Conservation (phyloP, 2,329 filamentous ascomycete species). For the Verticillium nonalfalfae region DNA sequence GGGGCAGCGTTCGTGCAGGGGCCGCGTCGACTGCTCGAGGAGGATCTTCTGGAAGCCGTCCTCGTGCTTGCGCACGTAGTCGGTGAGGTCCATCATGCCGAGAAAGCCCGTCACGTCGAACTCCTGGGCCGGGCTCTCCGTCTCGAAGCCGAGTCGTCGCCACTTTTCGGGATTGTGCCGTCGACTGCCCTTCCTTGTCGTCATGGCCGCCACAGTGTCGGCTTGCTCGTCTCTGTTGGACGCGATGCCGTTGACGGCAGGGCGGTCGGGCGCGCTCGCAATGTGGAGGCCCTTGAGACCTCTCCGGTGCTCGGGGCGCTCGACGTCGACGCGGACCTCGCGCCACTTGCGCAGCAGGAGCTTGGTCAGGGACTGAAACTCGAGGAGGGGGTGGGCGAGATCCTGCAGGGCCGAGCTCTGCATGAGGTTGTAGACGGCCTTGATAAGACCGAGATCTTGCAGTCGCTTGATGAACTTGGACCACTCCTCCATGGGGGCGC, state of each 20-base stretch:
- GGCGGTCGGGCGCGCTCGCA: constrained; percentile 66
- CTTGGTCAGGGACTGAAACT: constrained; percentile 91
- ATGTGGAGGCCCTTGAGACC: constrained; percentile 82
- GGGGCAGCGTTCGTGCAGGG: constrained; percentile 70
- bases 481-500: constrained; percentile 64
- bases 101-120: constrained; percentile 83
- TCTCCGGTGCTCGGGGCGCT: constrained; percentile 80
- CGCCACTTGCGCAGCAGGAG: constrained; percentile 82
- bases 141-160: constrained; percentile 85
- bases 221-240: constrained; percentile 24
- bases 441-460: constrained; percentile 89
- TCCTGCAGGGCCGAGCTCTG: constrained; percentile 90
- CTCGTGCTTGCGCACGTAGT: constrained; percentile 88
- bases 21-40: constrained; percentile 76
- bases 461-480: constrained; percentile 89
- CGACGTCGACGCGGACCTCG: constrained; percentile 76
- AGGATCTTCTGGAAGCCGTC: constrained; percentile 89
- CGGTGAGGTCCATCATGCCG: constrained; percentile 95
- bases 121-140: constrained; percentile 78
- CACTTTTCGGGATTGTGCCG: constrained; percentile 87
- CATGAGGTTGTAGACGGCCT: constrained; percentile 88
- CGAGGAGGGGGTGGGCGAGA: constrained; percentile 78
- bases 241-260: constrained; percentile 15
- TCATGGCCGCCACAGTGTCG: constrained; percentile 19
- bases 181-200: constrained; percentile 52